Evolutionary conservation across 176 grass and related monocot species (phyloP), one percentile per base, ranked within the genome.

Genomic region (Phoenix dactylifera): DNA sequence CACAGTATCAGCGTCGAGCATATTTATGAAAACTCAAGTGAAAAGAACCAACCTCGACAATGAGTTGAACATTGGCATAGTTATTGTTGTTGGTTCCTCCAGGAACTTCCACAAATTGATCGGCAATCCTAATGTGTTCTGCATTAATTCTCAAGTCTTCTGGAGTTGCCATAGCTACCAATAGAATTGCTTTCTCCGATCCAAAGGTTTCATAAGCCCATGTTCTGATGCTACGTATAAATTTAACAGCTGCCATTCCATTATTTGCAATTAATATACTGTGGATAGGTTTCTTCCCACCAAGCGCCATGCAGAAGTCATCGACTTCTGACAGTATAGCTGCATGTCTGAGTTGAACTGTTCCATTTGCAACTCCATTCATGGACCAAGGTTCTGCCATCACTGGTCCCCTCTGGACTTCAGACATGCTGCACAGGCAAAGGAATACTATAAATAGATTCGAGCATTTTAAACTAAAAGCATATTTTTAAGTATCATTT

Each of bases 141-240:
- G 93, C 87, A n/a, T 98, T 98, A 16, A 98, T 98, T 78, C 60
- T 91, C 76, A 98, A 80, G 67, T 98, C 93, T 62, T 98, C 93
- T 0, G 93, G 93, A 22, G 93, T 98, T 16, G 93, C 93, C 93
- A 98, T 83, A 66, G 84, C 93, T 56, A 98, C 84, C 78, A 98
- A 78, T 52, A 91, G 84, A 85, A 98, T 92, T 2, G 78, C 84
- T 53, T 98, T 98, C 68, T 98, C 93, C 4, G 68, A 81, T 52
- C 93, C 93, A 67, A 98, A 92, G 63, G 93, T 83, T 75, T 90
- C 73, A 56, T 85, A 65, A 18, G 93, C 93, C 93, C 93, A 98
- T 28, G 78, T 79, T 39, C 93, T 82, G 59, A 92, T 67, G 57
- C 87, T 98, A 15, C 84, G 87, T 65, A 98, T 92, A 72, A 98